phyloP scores from a whole-genome alignment of 306 rosid species.

The Vachellia pachyceras region DNA sequence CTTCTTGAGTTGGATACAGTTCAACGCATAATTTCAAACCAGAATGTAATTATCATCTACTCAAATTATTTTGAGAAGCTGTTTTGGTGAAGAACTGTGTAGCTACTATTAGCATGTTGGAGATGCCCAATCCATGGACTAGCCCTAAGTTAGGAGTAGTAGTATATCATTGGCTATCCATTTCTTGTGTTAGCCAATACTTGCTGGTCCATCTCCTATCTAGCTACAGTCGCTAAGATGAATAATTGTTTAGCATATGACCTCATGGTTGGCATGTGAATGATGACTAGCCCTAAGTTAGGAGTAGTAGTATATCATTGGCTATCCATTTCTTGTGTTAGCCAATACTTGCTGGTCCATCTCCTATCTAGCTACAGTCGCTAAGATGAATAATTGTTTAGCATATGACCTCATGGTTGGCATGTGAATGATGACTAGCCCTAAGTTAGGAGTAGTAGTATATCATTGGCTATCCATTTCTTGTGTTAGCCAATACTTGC shows the following conservation, averaged over 20 bases:
- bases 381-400: not conserved
- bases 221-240: not conserved
- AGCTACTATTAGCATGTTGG: not conserved
- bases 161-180: not conserved
- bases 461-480: not conserved
- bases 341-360: not conserved
- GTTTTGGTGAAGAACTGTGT: conserved; percentile 2
- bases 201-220: not conserved
- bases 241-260: not conserved
- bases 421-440: too few relatives aligned
- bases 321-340: not conserved
- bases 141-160: not conserved
- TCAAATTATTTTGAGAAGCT: conserved; percentile 22
- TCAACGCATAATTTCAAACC: conserved; percentile 42
- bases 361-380: not conserved
- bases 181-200: not conserved
- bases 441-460: not conserved
- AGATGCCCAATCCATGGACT: not conserved
- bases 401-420: not conserved
- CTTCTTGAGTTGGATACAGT: conserved; percentile 51
- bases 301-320: not conserved
- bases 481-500: not conserved
- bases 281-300: not conserved
- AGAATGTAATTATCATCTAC: conserved; percentile 41
- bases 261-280: too few relatives aligned